Percentiles rank a stretch among this genome's conserved stretches.
These are phyloP conservation scores for Peniophora sp. DNA, from an alignment of 1,284 basidiomycete species.

Conservation along the genomic window DNA sequence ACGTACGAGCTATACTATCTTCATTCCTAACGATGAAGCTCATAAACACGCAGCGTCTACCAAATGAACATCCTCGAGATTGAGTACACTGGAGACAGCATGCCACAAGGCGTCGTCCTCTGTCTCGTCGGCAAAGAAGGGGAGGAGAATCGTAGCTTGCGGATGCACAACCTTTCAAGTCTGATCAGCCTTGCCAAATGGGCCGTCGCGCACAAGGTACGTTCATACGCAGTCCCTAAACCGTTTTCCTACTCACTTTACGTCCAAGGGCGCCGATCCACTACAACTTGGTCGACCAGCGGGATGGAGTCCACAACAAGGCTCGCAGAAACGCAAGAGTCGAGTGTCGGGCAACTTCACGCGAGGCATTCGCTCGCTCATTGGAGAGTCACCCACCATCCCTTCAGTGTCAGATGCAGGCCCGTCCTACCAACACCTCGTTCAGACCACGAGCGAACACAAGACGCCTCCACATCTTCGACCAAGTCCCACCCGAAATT, in stretches of 20 bases:
- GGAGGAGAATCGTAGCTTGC: slow-evolving; percentile 47
- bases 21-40: no score
- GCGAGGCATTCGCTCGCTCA: slow-evolving; percentile 46
- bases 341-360: slow-evolving; percentile 48
- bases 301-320: slow-evolving; percentile 42
- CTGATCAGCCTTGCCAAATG: slow-evolving; percentile 67
- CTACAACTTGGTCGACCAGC: slow-evolving; percentile 48
- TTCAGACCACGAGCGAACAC: background rate
- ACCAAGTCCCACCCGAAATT: slow-evolving; percentile 1
- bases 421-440: background rate
- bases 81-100: slow-evolving; percentile 49
- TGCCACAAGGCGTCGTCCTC: slow-evolving; percentile 66
- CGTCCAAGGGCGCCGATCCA: slow-evolving; percentile 45
- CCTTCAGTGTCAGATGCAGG: background rate
- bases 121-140: slow-evolving; percentile 59
- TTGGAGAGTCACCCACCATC: slow-evolving; percentile 31
- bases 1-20: slow-evolving; percentile 48
- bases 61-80: slow-evolving; percentile 70
- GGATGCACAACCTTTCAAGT: slow-evolving; percentile 77
- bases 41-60: slow-evolving; percentile 42
- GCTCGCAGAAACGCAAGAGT: slow-evolving; percentile 38
- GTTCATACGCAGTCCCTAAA: slow-evolving; percentile 9
- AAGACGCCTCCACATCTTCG: background rate
- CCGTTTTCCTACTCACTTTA: slow-evolving; percentile 6
- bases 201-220: slow-evolving; percentile 58